Evolutionary conservation across 306 rosid species (phyloP), one percentile per base, ranked within the genome.

Genomic region (Prosopis cineraria): DNA sequence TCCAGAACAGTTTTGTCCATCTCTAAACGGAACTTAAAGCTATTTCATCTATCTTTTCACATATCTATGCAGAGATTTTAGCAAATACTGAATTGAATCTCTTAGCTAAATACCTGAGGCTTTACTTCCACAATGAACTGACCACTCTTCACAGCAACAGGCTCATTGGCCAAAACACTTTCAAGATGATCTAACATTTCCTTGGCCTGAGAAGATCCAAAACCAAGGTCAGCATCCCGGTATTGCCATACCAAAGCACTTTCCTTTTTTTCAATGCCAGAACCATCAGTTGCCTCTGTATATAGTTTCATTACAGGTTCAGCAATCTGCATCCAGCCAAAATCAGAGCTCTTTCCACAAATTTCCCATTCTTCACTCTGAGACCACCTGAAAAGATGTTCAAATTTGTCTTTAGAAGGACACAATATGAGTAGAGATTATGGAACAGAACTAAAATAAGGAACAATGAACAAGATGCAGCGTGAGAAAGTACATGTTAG

Each of bases 131-230:
- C 90, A 60, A 90, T 90, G 74, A 84, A 87, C 63, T 92, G 90
- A 73, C 96, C 97, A 77, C 88, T 87, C 87, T 92, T 92, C 34
- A 80, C 96, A 56, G 92, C 86, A 84, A 90, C 97, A 37, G 97
- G 93, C 70, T 92, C 97, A 80, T 90, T 90, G 82, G 97, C 91
- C 78, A 90, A 84, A 83, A 92, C 97, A 79, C 96, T 88, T 78
- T 92, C 97, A 20, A 90, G 87, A 88, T 92, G 95, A 88, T 90
- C 95, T 47, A 88, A 78, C 95, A 92, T 87, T 83, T 90, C 97
- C 85, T 90, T 88, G 59, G 97, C 93, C 74, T 60, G 67, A 60
- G 67, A 60, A 60, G 67, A 27, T 30, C 67, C 67, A 30, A 60
- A 60, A 60, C 39, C 67, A 60, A 60, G 67, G 67, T 60, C 36